Percentiles rank a stretch among this genome's conserved stretches.
phyloP scores from a whole-genome alignment of 129 eudicot species.

The Chrysanthemum makinoi region DNA sequence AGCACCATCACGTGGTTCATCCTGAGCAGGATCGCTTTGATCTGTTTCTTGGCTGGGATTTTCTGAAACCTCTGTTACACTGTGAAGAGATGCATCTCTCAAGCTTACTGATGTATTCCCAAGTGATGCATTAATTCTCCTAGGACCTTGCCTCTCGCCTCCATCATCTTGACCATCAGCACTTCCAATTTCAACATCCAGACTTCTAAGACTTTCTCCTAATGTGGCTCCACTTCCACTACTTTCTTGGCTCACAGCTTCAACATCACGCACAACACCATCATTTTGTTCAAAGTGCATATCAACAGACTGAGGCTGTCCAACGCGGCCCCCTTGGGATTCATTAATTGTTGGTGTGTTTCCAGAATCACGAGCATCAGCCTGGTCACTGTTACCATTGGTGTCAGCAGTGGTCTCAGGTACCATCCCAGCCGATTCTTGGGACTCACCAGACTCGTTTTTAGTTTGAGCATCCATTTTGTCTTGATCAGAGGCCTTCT shows the following conservation, averaged over 20 bases:
- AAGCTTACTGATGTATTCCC: constrained; percentile 41
- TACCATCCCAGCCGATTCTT: constrained; percentile 45
- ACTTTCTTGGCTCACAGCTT: constrained; percentile 97
- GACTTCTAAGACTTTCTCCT: constrained; percentile 94
- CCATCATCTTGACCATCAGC: constrained; percentile 99
- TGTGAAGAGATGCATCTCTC: constrained; percentile 72
- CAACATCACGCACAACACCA: constrained; percentile 72
- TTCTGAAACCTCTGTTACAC: constrained; percentile 85
- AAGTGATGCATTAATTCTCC: constrained; percentile 60
- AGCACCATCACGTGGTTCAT: constrained; percentile 49
- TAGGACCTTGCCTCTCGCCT: constrained; percentile 46
- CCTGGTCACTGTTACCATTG: constrained; percentile 35
- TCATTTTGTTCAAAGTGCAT: constrained; percentile 87
- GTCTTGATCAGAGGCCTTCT: constrained; percentile 54
- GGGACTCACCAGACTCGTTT: constrained; percentile 43
- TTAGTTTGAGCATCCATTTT: constrained; percentile 47
- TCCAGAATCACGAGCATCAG: constrained; percentile 38
- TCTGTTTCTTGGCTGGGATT: constrained; percentile 73
- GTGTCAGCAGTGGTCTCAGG: constrained; percentile 45
- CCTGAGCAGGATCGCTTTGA: constrained; percentile 54
- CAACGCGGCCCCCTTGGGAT: constrained; percentile 42
- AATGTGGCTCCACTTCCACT: constrained; percentile 95
- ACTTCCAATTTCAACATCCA: constrained; percentile 98
- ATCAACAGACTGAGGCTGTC: constrained; percentile 62
- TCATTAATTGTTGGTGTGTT: constrained; percentile 35